Evolutionary conservation across 1,284 basidiomycete genomes (phyloP), one percentile per base, ranked within the genome.

Genomic region (Polyporus tsugae): DNA sequence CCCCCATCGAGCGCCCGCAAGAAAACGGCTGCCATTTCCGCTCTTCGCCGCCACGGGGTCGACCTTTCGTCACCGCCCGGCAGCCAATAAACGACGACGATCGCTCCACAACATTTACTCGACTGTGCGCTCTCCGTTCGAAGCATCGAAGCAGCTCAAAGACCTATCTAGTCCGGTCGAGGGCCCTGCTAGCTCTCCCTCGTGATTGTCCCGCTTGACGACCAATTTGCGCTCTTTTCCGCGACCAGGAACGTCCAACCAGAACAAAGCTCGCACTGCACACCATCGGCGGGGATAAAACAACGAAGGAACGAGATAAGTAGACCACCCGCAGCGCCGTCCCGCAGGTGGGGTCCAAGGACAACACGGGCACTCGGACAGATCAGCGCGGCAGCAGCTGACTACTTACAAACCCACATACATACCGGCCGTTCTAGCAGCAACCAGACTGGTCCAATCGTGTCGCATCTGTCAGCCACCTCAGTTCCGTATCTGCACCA

Each of bases 361-460:
- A 33, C 52, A 55, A 55, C 33, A 35, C 52, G 33, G 52, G 29
- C 52, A 55, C 25, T 55, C 52, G 29, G 17, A 33, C 52, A 55
- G 52, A 55, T 55, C 52, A 55, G 52, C 52, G 52, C 52, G 52
- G 52, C 52, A 55, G 29, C 52, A 55, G 52, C 52, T 58, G 55
- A 58, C 33, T 58, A 38, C 49, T 9, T 41, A 41, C 46, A 38
- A 38, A 35, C n/a, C 55, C 55, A 29, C 29, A 29, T 29, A 38
- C 36, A 58, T 38, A 58, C 44, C 59, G 59, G 22, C 59, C 59
- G 59, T 19, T 60, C 59, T 44, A 60, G 59, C 41, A 33, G 59
- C 39, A 42, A 44, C 59, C 22, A 60, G 59, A 22, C 55, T 58
- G 55, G 55, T 58, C 55, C 35, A 58, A 58, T 38, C 35, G 19